Percentiles rank a stretch among this genome's conserved stretches.
Conservation (phyloP, 441 rosid species). For the Syzygium malaccense region DNA sequence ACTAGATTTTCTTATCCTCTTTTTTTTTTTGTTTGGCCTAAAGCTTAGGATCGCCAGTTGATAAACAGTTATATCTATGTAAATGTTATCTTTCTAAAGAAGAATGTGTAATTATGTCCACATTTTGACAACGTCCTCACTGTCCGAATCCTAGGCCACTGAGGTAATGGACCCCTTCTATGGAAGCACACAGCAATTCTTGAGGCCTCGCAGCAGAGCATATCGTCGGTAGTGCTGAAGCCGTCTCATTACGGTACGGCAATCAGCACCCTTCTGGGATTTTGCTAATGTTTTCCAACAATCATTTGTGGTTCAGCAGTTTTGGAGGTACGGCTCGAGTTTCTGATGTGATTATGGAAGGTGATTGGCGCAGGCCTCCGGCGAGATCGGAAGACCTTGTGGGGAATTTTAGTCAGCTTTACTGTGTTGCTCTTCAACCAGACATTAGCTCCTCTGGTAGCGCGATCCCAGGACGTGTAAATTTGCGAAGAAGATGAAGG, state of each 20-base stretch:
- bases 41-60: background rate
- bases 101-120: background rate
- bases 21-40: background rate
- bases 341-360: background rate
- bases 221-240: background rate
- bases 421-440: background rate
- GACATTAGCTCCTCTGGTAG: background rate
- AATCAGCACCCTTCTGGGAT: background rate
- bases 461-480: background rate
- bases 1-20: background rate
- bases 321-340: background rate
- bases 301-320: background rate
- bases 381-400: background rate
- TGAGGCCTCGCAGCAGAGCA: background rate
- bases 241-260: background rate
- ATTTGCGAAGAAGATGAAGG: background rate
- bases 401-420: background rate
- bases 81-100: background rate
- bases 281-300: background rate
- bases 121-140: background rate
- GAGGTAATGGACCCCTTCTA: background rate
- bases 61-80: background rate
- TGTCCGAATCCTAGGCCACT: background rate
- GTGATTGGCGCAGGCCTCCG: background rate
- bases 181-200: background rate